These are phyloP conservation scores for Tilletia walkeri DNA, from an alignment of 1,284 basidiomycete species.

Conservation along the genomic window DNA sequence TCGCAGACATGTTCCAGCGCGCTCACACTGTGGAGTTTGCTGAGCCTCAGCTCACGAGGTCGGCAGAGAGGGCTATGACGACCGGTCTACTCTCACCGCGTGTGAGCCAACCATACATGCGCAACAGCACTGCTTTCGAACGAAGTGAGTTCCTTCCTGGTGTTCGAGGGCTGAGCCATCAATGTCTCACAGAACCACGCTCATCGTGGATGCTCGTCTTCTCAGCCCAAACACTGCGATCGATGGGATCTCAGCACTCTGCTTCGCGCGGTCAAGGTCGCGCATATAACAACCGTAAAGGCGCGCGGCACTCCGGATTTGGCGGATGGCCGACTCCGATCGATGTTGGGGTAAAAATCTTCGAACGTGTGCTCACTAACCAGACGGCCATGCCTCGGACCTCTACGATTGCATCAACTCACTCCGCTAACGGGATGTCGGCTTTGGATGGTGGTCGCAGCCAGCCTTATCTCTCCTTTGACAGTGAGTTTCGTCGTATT, in stretches of 20 bases:
- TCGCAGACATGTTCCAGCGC: conserved; percentile 58
- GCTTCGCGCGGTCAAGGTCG: not conserved
- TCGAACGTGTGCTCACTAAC: conserved; percentile 38
- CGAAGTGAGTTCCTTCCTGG: not conserved
- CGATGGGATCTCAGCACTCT: not conserved
- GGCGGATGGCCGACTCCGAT: conserved; percentile 87
- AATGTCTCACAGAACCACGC: not conserved
- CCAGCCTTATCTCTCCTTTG: conserved; percentile 82
- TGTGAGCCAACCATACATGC: conserved; percentile 3
- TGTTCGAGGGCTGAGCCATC: too few relatives aligned
- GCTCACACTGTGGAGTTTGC: conserved; percentile 65
- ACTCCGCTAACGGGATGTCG: conserved; percentile 51
- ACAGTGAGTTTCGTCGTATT: conserved; percentile 43
- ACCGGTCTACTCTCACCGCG: conserved; percentile 18
- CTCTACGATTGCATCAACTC: conserved; percentile 62
- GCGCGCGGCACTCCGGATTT: conserved; percentile 61
- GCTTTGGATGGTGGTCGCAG: conserved; percentile 23
- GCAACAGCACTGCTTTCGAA: conserved; percentile 17
- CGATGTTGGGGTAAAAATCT: too few relatives aligned
- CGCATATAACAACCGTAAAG: not conserved
- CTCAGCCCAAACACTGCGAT: conserved; percentile 6
- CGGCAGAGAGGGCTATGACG: not conserved
- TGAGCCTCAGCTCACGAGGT: conserved; percentile 47
- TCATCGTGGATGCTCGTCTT: not conserved
- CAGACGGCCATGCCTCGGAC: conserved; percentile 73